These are phyloP conservation scores for Dacryopinax primogenitus DNA, from an alignment of 768 basidiomycete genomes.

Conservation along the genomic window DNA sequence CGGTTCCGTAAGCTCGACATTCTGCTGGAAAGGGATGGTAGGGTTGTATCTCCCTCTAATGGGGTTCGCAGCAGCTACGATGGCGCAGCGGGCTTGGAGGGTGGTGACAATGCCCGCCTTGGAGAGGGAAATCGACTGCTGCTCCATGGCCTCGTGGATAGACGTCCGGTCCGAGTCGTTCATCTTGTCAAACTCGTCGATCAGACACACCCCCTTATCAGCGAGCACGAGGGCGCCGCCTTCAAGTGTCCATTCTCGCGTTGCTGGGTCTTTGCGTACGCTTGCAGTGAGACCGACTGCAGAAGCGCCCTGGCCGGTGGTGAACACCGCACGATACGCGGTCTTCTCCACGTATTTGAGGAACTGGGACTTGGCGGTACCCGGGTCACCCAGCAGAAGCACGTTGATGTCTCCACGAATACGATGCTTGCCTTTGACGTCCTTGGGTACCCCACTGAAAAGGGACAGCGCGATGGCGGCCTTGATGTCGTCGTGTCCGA, in stretches of 20 bases:
- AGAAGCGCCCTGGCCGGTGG: conserved; percentile 94
- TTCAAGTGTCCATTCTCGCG: conserved; percentile 96
- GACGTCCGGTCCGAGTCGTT: conserved; percentile 96
- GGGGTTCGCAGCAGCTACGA: conserved; percentile 96
- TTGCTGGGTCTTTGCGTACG: conserved; percentile 96
- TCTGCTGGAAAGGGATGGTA: conserved; percentile 95
- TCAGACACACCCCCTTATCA: conserved; percentile 93
- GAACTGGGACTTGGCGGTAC: conserved; percentile 98
- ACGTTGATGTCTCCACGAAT: conserved; percentile 98
- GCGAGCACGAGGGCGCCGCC: conserved; percentile 97
- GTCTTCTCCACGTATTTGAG: conserved; percentile 99
- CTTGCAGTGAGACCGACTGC: conserved; percentile 98
- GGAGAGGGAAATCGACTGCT: conserved; percentile 96
- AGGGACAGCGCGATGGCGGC: conserved; percentile 90
- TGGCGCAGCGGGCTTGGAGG: conserved; percentile 91
- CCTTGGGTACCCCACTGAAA: conserved; percentile 87
- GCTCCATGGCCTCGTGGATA: conserved; percentile 99
- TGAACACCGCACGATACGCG: conserved; percentile 91
- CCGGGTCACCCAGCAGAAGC: conserved; percentile 90
- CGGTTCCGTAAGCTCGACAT: conserved; percentile 95
- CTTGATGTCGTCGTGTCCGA: conserved; percentile 98
- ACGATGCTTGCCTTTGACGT: conserved; percentile 90
- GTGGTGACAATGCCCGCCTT: conserved; percentile 99
- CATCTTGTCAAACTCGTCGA: conserved; percentile 99
- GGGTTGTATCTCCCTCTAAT: conserved; percentile 95